Percentiles rank a stretch among this genome's conserved stretches.
Evolutionary conservation across 257 asterid species (phyloP).

Genomic region (Plectranthus barbatus): DNA sequence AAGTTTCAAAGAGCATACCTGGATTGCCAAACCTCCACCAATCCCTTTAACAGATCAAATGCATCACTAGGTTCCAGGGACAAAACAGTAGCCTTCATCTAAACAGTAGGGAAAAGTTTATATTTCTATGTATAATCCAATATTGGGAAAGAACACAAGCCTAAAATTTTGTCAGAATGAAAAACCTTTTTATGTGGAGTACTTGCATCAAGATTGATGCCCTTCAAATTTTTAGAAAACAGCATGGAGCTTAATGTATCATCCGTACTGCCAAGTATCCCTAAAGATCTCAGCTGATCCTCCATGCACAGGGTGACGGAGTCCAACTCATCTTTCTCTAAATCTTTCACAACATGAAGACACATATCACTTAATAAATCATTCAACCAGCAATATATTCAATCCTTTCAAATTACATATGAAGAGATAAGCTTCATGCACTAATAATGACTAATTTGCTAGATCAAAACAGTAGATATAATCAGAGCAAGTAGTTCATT

Average conservation of each 20-base stretch:
- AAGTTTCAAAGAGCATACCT: slow-evolving; percentile 39
- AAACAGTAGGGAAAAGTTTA: slow-evolving; percentile 1
- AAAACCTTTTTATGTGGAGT: slow-evolving; percentile 56
- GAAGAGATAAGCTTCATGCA: not conserved
- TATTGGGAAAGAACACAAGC: not conserved
- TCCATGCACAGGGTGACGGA: slow-evolving; percentile 63
- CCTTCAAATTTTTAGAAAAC: slow-evolving; percentile 40
- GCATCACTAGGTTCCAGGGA: slow-evolving; percentile 64
- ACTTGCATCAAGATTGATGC: slow-evolving; percentile 48
- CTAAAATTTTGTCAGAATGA: not conserved
- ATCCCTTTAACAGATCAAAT: slow-evolving; percentile 40
- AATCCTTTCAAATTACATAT: not conserved
- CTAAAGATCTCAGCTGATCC: slow-evolving; percentile 65
- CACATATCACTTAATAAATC: not conserved
- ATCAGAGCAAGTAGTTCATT: not conserved
- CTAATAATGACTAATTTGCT: not conserved
- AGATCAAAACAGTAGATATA: not conserved
- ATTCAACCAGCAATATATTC: not conserved
- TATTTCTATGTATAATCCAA: not conserved
- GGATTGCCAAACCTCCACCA: slow-evolving; percentile 65
- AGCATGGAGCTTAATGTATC: slow-evolving; percentile 25
- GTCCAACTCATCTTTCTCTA: slow-evolving; percentile 36
- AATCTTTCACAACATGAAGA: slow-evolving; percentile 13
- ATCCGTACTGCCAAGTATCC: slow-evolving; percentile 42
- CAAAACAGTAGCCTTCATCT: slow-evolving; percentile 55